phyloP scores from a whole-genome alignment of 139 green algal species.

The Dunaliella primolecta region DNA sequence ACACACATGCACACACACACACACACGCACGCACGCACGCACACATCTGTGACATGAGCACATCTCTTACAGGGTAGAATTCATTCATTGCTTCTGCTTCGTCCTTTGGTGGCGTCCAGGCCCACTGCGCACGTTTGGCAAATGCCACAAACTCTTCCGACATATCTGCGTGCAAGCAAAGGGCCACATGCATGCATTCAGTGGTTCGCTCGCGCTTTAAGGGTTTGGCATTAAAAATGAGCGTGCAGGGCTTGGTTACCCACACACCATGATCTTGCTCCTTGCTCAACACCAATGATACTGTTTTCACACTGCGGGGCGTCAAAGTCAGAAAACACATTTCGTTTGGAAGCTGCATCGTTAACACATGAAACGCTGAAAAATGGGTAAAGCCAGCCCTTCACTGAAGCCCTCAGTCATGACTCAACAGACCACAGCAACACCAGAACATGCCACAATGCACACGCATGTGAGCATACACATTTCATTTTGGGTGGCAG shows the following conservation, averaged over 20 bases:
- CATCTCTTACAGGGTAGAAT: background rate
- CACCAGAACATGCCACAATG: too few relatives aligned
- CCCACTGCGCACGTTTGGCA: background rate
- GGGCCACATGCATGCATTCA: background rate
- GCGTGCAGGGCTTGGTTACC: background rate
- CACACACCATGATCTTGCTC: background rate
- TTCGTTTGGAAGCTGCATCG: too few relatives aligned
- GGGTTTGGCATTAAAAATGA: background rate
- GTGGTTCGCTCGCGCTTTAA: background rate
- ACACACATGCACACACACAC: background rate
- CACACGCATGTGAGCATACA: too few relatives aligned
- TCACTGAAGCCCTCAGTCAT: too few relatives aligned
- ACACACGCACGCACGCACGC: background rate
- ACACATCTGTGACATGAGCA: background rate
- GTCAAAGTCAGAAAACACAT: too few relatives aligned
- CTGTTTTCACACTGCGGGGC: too few relatives aligned
- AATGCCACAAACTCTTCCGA: constrained; percentile 5
- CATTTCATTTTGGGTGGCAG: too few relatives aligned
- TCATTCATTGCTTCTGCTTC: background rate
- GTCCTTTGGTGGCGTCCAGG: background rate
- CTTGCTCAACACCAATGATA: too few relatives aligned
- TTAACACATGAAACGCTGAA: too few relatives aligned
- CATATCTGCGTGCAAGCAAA: background rate
- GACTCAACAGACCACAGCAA: too few relatives aligned
- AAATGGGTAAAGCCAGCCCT: too few relatives aligned